Percentiles rank a stretch among this genome's conserved stretches.
Conservation (phyloP, 345 rosid genomes). For the Lepidium didymum region DNA sequence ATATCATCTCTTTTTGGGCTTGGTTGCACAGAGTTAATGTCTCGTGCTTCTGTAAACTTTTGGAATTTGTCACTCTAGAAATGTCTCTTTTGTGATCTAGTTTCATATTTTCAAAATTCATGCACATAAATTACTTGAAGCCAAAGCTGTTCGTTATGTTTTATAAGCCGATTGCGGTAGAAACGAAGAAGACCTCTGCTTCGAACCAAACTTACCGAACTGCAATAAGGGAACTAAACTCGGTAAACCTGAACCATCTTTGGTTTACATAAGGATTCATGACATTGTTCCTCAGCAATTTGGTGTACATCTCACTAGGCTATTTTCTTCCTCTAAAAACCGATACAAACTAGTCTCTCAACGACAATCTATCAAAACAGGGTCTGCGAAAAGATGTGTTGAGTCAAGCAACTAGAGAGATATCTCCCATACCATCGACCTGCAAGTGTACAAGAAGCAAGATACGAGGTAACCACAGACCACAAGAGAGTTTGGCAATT, state of each 20-base stretch:
- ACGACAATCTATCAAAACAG: not conserved
- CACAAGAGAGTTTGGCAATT: not conserved
- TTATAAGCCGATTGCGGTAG: not conserved
- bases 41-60: too few species aligned
- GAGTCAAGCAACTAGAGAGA: too few species aligned
- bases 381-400: too few species aligned
- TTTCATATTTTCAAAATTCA: not conserved
- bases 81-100: not conserved
- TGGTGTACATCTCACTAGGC: not conserved
- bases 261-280: not conserved
- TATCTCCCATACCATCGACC: not conserved
- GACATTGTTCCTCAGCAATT: not conserved
- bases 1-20: too few species aligned
- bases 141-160: too few species aligned
- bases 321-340: not conserved
- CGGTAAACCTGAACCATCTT: not conserved
- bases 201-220: not conserved
- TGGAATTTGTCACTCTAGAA: not conserved
- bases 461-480: not conserved
- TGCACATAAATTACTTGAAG: not conserved
- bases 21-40: too few species aligned
- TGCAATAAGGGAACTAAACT: not conserved
- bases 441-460: not conserved
- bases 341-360: not conserved
- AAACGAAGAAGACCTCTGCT: not conserved